Conservation (phyloP, 805 yeast species). For the Diddensiella santjacobensis region DNA sequence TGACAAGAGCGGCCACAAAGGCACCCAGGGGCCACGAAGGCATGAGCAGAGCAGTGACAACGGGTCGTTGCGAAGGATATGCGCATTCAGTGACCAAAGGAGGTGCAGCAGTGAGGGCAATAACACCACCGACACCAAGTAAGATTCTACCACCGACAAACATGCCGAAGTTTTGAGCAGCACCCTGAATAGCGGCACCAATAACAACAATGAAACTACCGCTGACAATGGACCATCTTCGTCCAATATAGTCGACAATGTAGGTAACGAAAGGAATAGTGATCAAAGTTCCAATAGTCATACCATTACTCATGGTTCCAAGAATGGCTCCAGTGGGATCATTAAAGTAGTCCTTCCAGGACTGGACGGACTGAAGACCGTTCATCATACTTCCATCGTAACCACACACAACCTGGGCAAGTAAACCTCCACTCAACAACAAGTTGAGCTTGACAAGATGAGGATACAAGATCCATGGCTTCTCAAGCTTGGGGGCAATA, state of each 20-base stretch:
- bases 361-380: slow-evolving; percentile 23
- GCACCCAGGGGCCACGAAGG: slow-evolving; percentile 70
- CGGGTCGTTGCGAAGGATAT: slow-evolving; percentile 59
- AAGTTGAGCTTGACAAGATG: slow-evolving; percentile 10
- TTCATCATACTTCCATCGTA: slow-evolving; percentile 22
- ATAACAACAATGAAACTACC: slow-evolving; percentile 54
- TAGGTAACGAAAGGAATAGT: slow-evolving; percentile 61
- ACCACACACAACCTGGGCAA: slow-evolving; percentile 18
- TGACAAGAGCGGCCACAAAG: slow-evolving; percentile 50
- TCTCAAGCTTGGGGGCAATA: slow-evolving; percentile 13
- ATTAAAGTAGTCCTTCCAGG: slow-evolving; percentile 17
- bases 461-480: slow-evolving; percentile 14
- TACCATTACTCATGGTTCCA: slow-evolving; percentile 21
- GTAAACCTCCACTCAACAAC: slow-evolving; percentile 13
- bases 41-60: slow-evolving; percentile 58
- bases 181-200: slow-evolving; percentile 53
- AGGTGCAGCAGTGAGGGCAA: slow-evolving; percentile 65
- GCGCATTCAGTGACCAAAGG: slow-evolving; percentile 72
- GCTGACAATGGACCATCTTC: slow-evolving; percentile 55
- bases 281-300: slow-evolving; percentile 57
- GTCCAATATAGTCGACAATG: slow-evolving; percentile 58
- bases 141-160: slow-evolving; percentile 67
- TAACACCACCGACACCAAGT: slow-evolving; percentile 70
- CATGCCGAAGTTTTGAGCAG: slow-evolving; percentile 47
- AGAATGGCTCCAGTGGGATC: slow-evolving; percentile 19